Base-by-base conservation (phyloP, 1,284 basidiomycete species). In the Pyrrhoderma noxium region DNA sequence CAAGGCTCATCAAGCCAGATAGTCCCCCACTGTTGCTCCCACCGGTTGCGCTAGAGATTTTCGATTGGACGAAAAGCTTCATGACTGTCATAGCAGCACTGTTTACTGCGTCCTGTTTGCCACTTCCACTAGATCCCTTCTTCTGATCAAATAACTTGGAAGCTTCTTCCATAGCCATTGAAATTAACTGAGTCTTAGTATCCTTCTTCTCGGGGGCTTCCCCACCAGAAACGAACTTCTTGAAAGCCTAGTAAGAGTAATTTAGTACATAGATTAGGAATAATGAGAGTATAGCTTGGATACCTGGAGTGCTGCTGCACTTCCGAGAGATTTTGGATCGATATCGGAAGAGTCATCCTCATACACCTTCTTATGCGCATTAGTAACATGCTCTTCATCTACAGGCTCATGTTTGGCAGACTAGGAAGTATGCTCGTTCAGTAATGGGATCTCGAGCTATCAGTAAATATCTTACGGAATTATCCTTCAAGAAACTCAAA, bases 21-120 rank as follows among this genome's bases (percentile, higher is more conserved):
- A 87, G 60, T 4, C 85, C 85, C 45, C 87, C 86, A 23, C 81
- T 85, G 62, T 79, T 76, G 13, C 72, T 64, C 0, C 82, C 83
- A 5, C 83, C 82, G 21, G 67, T 69, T 3, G 65, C 63, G 2
- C 67, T 60, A 40, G 75, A 68, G 55, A 85, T 71, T 67, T 86
- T 83, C 41, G 76, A 79, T 63, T 85, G 77, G 49, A 82, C 78
- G 54, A 85, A 62, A 9, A 92, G 70, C 68, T 93, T 92, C 78
- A 91, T 82, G 52, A 89, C 78, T 1, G 85, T 90, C 79, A 84
- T 82, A 2, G 84, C 89, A 42, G 89, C 90, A 13, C 84, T 76
- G 58, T 85, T 89, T 61, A 93, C 78, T 3, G 82, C 83, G 61
- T 89, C 85, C 60, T 90, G 87, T 68, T 93, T 91, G 62, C 77